Base-by-base conservation (phyloP, 768 basidiomycete species). In the Hysterangium stoloniferum region DNA sequence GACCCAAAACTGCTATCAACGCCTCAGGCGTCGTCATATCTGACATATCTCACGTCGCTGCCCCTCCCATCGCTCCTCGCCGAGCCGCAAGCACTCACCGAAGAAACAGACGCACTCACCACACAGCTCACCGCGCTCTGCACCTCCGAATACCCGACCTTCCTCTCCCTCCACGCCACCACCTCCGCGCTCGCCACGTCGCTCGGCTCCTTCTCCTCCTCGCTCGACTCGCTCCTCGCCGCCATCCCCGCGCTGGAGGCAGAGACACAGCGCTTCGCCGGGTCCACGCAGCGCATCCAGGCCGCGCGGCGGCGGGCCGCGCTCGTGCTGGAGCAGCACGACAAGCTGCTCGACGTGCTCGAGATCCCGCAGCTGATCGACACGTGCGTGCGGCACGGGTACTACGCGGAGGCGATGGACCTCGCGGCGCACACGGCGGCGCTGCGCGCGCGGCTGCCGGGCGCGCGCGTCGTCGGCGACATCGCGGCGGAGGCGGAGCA, bases 281-380 rank as follows among this genome's bases (percentile, higher is more conserved):
- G 79, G 53, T 86, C 83, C n/a, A 82, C 86, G 41, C 62, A 64
- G 45, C 64, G 72, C 19, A 78, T 93, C n/a, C 77, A 91, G 45
- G 70, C 74, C 42, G 82, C 87, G 45, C 76, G 94, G 32, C 73
- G 77, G 52, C 83, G 84, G 56, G 89, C 89, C 0, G 74, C 80
- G 28, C 72, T 87, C 44, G 89, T 98, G n/a, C 78, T 92, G 53
- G 94, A 97, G 59, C 88, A 95, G 59, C 86, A 92, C 61, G 91
- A 95, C 64, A 93, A 93, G 65, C 77, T 98, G 53, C 77, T 86
- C 56, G 93, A 97, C 64, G 68, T 98, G 31, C 79, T 98, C 51
- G 93, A 96, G 58, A 78, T 94, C 42, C 92, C 95, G 7, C 72
- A 86, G 45, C 76, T 99, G 27, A 85, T 96, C 61, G 90, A 95